Evolutionary conservation across 148 eudicot species (phyloP).

Genomic region (Oxyria digyna): DNA sequence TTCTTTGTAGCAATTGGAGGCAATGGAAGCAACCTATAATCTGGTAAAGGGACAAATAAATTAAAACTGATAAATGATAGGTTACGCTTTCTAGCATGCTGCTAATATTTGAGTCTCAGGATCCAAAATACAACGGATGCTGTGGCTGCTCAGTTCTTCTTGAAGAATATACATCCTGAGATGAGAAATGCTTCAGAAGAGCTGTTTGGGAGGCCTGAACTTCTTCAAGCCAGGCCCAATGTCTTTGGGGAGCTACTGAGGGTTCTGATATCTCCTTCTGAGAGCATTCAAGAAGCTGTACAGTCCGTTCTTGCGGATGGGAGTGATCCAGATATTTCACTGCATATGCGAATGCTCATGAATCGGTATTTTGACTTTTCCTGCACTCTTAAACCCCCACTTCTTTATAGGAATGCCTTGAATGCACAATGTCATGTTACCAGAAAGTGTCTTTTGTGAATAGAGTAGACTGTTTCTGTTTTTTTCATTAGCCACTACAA

Average conservation of each 20-base stretch:
- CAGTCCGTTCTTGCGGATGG: slow-evolving; percentile 52
- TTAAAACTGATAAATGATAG: not conserved
- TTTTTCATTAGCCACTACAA: not conserved
- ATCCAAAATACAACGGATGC: slow-evolving; percentile 92
- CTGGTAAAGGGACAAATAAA: slow-evolving; percentile 37
- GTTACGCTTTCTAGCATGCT: not conserved
- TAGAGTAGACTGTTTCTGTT: not conserved
- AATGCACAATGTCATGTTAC: not conserved
- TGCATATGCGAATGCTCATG: slow-evolving; percentile 95
- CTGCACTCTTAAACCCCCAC: not conserved
- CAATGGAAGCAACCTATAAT: slow-evolving; percentile 80
- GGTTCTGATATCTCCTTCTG: slow-evolving; percentile 71
- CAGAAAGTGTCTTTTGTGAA: not conserved
- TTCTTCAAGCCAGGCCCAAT: slow-evolving; percentile 54
- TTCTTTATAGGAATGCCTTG: not conserved
- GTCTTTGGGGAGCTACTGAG: slow-evolving; percentile 81
- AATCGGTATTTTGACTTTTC: slow-evolving; percentile 35
- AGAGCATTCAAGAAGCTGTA: slow-evolving; percentile 51
- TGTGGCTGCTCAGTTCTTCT: slow-evolving; percentile 89
- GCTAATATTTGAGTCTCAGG: slow-evolving; percentile 26
- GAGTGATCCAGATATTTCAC: slow-evolving; percentile 54
- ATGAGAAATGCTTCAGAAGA: slow-evolving; percentile 62
- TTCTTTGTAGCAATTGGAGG: slow-evolving; percentile 80
- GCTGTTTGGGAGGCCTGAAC: slow-evolving; percentile 61
- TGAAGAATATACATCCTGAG: slow-evolving; percentile 53